Base-by-base conservation (phyloP, 768 basidiomycete species). In the Basidioascus undulatus region DNA sequence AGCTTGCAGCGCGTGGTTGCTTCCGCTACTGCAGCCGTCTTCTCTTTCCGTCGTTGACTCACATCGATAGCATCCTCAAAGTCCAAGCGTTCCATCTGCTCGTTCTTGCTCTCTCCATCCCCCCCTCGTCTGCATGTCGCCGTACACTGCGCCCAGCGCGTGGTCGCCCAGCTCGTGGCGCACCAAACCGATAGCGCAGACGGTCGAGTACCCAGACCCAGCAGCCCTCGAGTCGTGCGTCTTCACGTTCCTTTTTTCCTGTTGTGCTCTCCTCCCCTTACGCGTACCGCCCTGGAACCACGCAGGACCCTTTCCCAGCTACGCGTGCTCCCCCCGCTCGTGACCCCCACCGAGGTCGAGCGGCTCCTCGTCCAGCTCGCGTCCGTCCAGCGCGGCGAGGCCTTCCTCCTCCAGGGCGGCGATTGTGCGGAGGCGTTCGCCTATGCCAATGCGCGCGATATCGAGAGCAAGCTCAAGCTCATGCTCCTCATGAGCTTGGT, bases 401-500 rank as follows among this genome's bases (percentile, higher is more conserved):
- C 83, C 0, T 96, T 98, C 59, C 65, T 98, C 28, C 67, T 98
- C 3, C 92, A 98, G 46, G 92, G 92, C 1, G 92, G 92, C 2
- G 92, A 98, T 53, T 98, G 92, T 51, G 40, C 51, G 56, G 51
- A 35, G 37, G 37, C 49, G 11, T 45, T 46, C 44, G 49, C 43
- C 25, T 41, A 38, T 40, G 38, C 41, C 49, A 27, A 33, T 30
- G 36, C 39, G 80, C 71, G 81, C 61, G 80, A 82, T 49, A 81
- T 89, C 46, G 71, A 80, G 27, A 70, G 73, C 16, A 83, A 84
- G 55, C 76, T 89, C 41, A 80, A 80, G 1, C 67, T 92, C 26
- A 83, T 96, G 52, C 67, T 98, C 9, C 82, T 86, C 5, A 89
- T 94, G 65, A 89, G 84, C 7, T 66, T 98, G 35, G 81, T 98